Evolutionary conservation across 2,329 filamentous ascomycete genomes (phyloP), one percentile per base, ranked within the genome.

Genomic region (Arthrobotrys sinensis): DNA sequence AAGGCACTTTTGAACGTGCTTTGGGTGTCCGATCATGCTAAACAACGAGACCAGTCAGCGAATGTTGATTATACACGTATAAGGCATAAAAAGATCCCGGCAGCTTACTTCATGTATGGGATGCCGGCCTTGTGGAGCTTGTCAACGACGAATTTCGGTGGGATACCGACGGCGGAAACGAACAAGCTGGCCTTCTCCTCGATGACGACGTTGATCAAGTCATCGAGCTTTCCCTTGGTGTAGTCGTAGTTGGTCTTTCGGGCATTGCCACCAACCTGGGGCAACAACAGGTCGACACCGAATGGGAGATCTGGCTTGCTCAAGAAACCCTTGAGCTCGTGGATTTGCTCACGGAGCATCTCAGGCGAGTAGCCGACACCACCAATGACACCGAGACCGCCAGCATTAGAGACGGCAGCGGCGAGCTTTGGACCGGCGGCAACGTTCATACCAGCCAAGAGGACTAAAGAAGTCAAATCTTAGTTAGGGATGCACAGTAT

Each of bases 361-460:
- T 97, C 93, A 82, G 96, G 96, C 70, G 94, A 97, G 88, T 99
- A 99, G 81, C 93, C 92, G 82, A 95, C 91, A 85, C 96, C 96
- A 81, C 96, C 96, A 82, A 99, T 95, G 83, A 99, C 96, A 86
- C 96, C 96, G 79, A 99, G 88, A 83, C 96, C 96, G 81, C 96
- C 96, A 65, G 96, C 96, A 86, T 99, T 97, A 82, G 95, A 96
- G 82, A 99, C 96, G 48, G 96, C 96, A 38, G 96, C 96, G 66
- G 96, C 96, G 83, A 99, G 91, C 88, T 94, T 96, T 70, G 96
- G 96, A 63, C 96, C 96, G 77, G 96, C 96, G 72, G 96, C 96
- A 80, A 98, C 96, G 88, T 99, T 98, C 96, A 99, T 99, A 85
- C 96, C 96, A 82, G 96, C 96, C 80, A 99, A 91, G 83, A 99